These are phyloP conservation scores for Colletotrichum kahawae DNA, from an alignment of 2,329 filamentous ascomycete genomes.

Conservation along the genomic window DNA sequence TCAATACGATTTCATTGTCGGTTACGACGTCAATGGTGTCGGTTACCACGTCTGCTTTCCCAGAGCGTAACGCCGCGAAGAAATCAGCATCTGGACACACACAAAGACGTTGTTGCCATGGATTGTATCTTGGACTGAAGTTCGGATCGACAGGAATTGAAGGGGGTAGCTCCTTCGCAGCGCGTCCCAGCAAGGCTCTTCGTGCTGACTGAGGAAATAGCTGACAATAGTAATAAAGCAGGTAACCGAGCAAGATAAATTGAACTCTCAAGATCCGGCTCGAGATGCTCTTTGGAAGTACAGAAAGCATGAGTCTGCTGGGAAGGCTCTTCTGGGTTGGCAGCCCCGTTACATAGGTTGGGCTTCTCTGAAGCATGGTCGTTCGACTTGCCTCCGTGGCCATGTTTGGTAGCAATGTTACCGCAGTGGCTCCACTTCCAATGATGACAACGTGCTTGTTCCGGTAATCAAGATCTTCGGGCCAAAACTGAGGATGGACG, in stretches of 20 bases:
- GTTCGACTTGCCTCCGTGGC: constrained; percentile 61
- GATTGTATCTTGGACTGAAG: constrained; percentile 59
- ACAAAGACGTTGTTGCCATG: constrained; percentile 74
- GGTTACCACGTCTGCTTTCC: constrained; percentile 47
- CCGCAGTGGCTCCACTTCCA: constrained; percentile 70
- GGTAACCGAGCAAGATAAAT: constrained; percentile 35
- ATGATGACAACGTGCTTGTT: constrained; percentile 70
- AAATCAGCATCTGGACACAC: constrained; percentile 54
- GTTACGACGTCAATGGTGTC: constrained; percentile 52
- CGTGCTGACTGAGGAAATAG: constrained; percentile 10
- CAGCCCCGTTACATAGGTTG: constrained; percentile 63
- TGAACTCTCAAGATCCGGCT: constrained; percentile 52
- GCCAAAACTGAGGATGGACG: constrained; percentile 79
- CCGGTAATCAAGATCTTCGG: constrained; percentile 66
- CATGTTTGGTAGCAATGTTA: constrained; percentile 68
- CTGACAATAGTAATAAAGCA: constrained; percentile 33
- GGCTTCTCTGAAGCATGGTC: constrained; percentile 74
- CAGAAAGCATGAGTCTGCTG: constrained; percentile 37
- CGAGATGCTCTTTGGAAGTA: constrained; percentile 48
- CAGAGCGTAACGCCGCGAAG: constrained; percentile 42
- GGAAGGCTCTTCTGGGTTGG: constrained; percentile 44
- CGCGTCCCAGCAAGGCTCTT: constrained; percentile 39
- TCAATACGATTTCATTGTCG: constrained; percentile 45
- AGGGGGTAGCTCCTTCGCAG: constrained; percentile 51
- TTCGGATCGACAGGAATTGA: constrained; percentile 55